These are phyloP conservation scores for Ogataea degrootiae DNA, from an alignment of 805 yeast genomes.

Conservation along the genomic window DNA sequence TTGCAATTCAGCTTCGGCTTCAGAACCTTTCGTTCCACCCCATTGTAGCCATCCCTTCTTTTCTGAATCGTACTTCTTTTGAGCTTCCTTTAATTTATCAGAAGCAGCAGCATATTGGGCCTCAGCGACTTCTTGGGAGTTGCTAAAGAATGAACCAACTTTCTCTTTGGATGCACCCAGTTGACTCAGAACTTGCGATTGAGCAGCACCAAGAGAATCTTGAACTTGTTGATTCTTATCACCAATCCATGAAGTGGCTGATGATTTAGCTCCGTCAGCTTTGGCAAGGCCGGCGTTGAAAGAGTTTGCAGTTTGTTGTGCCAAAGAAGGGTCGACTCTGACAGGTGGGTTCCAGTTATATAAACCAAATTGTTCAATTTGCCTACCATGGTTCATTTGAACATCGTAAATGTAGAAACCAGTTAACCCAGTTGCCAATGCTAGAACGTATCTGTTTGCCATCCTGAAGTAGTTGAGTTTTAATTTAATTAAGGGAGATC, in stretches of 20 bases:
- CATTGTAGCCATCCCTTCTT: slow-evolving; percentile 35
- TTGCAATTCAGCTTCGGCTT: slow-evolving; percentile 30
- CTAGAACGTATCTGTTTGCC: slow-evolving; percentile 17
- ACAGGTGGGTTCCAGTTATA: slow-evolving; percentile 27
- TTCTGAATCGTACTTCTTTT: slow-evolving; percentile 28
- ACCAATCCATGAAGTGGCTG: slow-evolving; percentile 19
- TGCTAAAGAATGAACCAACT: slow-evolving; percentile 13
- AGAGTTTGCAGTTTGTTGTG: slow-evolving; percentile 4
- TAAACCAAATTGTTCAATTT: slow-evolving; percentile 20
- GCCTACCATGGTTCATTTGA: slow-evolving; percentile 23
- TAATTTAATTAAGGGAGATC: background rate
- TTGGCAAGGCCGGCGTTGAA: slow-evolving; percentile 15
- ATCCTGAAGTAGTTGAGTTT: slow-evolving; percentile 11
- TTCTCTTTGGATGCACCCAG: slow-evolving; percentile 12
- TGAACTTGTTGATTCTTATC: slow-evolving; percentile 16
- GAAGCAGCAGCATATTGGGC: slow-evolving; percentile 24
- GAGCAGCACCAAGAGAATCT: slow-evolving; percentile 11
- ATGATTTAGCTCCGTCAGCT: slow-evolving; percentile 15
- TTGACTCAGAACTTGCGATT: slow-evolving; percentile 10
- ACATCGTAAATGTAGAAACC: slow-evolving; percentile 26
- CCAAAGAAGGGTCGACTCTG: slow-evolving; percentile 10
- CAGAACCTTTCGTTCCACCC: slow-evolving; percentile 34
- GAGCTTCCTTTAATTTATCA: slow-evolving; percentile 26
- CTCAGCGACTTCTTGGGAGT: slow-evolving; percentile 21
- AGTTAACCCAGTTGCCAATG: slow-evolving; percentile 24